Conservation (phyloP, 2,329 filamentous ascomycete species). For the Diaporthe sp. region DNA sequence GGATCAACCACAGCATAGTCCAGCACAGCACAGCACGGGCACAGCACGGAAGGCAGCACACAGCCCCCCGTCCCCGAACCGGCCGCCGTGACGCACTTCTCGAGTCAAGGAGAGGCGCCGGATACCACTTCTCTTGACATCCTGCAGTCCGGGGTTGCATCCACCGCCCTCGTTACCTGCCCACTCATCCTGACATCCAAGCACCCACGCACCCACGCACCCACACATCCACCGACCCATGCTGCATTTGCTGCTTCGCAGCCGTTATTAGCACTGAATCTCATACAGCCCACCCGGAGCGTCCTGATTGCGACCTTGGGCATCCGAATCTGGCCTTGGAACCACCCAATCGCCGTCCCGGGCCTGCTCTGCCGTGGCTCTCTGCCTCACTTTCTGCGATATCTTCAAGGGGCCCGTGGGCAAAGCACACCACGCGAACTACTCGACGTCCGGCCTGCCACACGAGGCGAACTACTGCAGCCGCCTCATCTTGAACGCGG, state of each 20-base stretch:
- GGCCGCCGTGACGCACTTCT: conserved; percentile 17
- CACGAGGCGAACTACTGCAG: conserved; percentile 23
- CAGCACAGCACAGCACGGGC: not conserved
- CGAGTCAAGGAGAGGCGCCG: conserved; percentile 17
- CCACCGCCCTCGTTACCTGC: conserved; percentile 9
- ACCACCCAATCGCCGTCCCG: not conserved
- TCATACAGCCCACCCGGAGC: not conserved
- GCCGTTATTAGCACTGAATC: not conserved
- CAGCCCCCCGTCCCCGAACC: not conserved
- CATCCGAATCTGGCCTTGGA: not conserved
- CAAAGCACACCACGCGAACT: not conserved
- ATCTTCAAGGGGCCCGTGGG: conserved; percentile 3
- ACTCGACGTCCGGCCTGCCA: conserved; percentile 12
- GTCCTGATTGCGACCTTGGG: not conserved
- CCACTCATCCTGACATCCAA: not conserved
- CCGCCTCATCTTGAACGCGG: conserved; percentile 26
- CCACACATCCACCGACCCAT: not conserved
- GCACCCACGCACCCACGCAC: not conserved
- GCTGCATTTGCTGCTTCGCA: not conserved
- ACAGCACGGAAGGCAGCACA: not conserved
- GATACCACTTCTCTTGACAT: conserved; percentile 23
- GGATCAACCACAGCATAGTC: not conserved
- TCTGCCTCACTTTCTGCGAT: not conserved
- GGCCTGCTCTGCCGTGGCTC: not conserved
- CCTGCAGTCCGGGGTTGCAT: conserved; percentile 22